Evolutionary conservation across 768 basidiomycete species (phyloP).

Genomic region (Trametes cinnabarina): DNA sequence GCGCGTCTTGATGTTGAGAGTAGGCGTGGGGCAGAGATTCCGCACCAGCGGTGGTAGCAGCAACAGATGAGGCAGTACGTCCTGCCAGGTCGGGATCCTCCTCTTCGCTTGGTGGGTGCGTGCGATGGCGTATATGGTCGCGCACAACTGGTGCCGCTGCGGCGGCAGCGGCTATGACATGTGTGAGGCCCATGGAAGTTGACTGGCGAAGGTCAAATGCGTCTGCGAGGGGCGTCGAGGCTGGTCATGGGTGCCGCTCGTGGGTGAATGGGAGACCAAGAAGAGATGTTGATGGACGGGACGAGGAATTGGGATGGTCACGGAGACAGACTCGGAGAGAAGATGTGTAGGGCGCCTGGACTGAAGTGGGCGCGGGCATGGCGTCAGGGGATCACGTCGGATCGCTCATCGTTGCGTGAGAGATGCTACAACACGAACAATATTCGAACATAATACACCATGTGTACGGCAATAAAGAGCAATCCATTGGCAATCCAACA

Average conservation of each 20-base stretch:
- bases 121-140: neutral
- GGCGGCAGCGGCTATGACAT: conserved; percentile 11
- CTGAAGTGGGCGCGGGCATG: neutral
- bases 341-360: neutral
- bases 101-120: neutral
- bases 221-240: neutral
- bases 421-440: neutral
- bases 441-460: too few relatives aligned
- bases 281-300: neutral
- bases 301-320: neutral
- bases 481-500: too few relatives aligned
- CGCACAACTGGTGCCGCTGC: conserved; percentile 9
- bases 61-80: neutral
- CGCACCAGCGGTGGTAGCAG: neutral
- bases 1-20: neutral
- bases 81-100: neutral
- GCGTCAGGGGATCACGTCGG: conserved; percentile 6
- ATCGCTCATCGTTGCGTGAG: neutral
- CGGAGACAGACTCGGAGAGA: neutral
- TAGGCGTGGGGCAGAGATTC: neutral
- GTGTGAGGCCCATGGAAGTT: conserved; percentile 8
- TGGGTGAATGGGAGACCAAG: neutral
- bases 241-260: neutral
- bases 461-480: too few relatives aligned
- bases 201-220: conserved; percentile 2